A percentile compares a stretch with the other conserved stretches of the same genome.
phyloP scores from a whole-genome alignment of 148 eudicot genomes.

The Rhododendron vialii region DNA sequence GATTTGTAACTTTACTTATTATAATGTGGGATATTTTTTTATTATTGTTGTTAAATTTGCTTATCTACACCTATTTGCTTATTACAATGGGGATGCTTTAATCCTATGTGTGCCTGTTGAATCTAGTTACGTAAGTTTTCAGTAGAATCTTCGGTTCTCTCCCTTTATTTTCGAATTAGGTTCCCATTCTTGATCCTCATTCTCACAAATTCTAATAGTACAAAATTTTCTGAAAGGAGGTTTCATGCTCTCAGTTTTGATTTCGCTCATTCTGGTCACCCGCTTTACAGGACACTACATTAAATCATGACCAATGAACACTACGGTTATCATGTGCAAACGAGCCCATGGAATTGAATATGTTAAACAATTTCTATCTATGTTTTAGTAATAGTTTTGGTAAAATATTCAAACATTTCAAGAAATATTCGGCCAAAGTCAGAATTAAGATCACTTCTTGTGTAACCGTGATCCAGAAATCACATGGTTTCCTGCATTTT shows the following conservation, averaged over 20 bases:
- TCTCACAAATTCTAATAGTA: background rate
- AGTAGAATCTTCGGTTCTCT: background rate
- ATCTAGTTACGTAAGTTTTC: no score
- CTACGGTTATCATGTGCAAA: background rate
- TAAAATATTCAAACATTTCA: background rate
- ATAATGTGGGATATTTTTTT: no score
- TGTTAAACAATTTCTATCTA: no score
- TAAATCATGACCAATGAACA: background rate
- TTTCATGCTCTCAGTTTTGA: background rate
- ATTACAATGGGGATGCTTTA: no score
- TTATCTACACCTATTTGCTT: no score
- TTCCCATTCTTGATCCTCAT: background rate
- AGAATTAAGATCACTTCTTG: background rate
- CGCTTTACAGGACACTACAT: background rate
- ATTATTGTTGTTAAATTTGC: no score
- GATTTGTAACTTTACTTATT: no score
- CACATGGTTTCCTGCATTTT: no score
- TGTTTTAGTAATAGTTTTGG: background rate
- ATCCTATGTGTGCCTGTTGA: background rate
- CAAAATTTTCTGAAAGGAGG: background rate
- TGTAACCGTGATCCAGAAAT: no score
- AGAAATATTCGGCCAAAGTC: background rate
- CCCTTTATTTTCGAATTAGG: background rate
- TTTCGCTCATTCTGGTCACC: no score
- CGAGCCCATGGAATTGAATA: background rate